phyloP scores from a whole-genome alignment of 1,284 basidiomycete genomes.

The Ganoderma meredithae region DNA sequence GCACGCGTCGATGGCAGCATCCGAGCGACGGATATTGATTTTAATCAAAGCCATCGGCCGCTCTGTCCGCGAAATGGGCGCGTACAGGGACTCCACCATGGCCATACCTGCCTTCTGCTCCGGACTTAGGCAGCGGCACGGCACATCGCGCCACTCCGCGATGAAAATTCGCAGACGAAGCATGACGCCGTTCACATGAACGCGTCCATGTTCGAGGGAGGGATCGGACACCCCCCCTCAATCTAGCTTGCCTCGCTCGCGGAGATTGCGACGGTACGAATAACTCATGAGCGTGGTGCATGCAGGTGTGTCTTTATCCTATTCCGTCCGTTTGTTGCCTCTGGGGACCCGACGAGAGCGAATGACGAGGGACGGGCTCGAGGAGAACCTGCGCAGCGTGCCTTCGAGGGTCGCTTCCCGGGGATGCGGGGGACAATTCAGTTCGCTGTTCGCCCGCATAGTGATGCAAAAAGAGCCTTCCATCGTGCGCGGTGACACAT shows the following conservation, averaged over 20 bases:
- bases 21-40: slow-evolving; percentile 5
- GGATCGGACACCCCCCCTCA: slow-evolving; percentile 15
- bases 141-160: slow-evolving; percentile 1
- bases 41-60: not conserved
- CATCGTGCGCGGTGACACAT: slow-evolving; percentile 9
- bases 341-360: slow-evolving; percentile 1
- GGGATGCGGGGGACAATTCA: slow-evolving; percentile 13
- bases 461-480: slow-evolving; percentile 3
- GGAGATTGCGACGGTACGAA: slow-evolving; percentile 15
- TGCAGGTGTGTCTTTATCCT: slow-evolving; percentile 2
- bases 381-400: slow-evolving; percentile 8
- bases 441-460: slow-evolving; percentile 10
- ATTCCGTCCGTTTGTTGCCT: slow-evolving; percentile 1
- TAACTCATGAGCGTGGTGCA: not conserved
- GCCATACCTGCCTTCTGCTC: not conserved
- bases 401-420: slow-evolving; percentile 14
- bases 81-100: not conserved
- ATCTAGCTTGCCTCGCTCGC: slow-evolving; percentile 13
- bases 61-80: not conserved
- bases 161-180: not conserved
- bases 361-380: slow-evolving; percentile 6
- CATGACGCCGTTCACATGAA: not conserved
- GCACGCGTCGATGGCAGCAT: not conserved
- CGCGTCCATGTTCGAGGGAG: not conserved
- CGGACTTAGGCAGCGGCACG: slow-evolving; percentile 3